Conservation (phyloP, 306 rosid genomes). For the Betula pendula region DNA sequence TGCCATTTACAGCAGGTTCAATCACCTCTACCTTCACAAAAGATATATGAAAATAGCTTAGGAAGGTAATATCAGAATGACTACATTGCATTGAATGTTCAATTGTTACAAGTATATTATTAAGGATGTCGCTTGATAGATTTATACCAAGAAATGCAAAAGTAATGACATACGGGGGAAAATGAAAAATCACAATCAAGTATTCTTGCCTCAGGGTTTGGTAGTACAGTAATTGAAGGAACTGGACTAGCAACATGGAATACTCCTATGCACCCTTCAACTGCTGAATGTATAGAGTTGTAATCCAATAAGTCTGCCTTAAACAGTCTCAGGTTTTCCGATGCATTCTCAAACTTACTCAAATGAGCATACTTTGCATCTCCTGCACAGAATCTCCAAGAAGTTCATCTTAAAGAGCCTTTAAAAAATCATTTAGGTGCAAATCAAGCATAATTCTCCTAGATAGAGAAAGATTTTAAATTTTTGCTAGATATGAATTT, state of each 20-base stretch:
- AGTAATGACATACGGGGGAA: neutral
- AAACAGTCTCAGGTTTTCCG: slow-evolving; percentile 42
- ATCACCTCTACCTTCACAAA: slow-evolving; percentile 32
- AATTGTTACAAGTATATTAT: neutral
- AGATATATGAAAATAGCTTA: too few relatives aligned
- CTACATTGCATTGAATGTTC: neutral
- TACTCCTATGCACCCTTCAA: slow-evolving; percentile 46
- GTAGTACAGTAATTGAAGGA: slow-evolving; percentile 23
- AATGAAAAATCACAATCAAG: neutral
- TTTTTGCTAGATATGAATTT: neutral
- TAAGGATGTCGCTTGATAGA: neutral
- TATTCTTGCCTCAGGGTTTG: slow-evolving; percentile 42
- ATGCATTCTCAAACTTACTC: slow-evolving; percentile 35
- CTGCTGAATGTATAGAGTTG: slow-evolving; percentile 32
- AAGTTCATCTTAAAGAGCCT: neutral
- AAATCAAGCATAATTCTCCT: neutral
- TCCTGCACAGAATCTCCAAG: slow-evolving; percentile 21
- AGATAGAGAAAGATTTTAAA: neutral
- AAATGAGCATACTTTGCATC: slow-evolving; percentile 35
- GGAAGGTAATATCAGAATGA: too few relatives aligned
- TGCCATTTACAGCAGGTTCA: slow-evolving; percentile 33
- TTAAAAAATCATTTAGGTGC: neutral
- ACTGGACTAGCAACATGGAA: slow-evolving; percentile 60
- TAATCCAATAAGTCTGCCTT: slow-evolving; percentile 38
- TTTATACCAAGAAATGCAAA: neutral